Evolutionary conservation across 2,329 filamentous ascomycete species (phyloP).

Genomic region (Penicillium olsonii): DNA sequence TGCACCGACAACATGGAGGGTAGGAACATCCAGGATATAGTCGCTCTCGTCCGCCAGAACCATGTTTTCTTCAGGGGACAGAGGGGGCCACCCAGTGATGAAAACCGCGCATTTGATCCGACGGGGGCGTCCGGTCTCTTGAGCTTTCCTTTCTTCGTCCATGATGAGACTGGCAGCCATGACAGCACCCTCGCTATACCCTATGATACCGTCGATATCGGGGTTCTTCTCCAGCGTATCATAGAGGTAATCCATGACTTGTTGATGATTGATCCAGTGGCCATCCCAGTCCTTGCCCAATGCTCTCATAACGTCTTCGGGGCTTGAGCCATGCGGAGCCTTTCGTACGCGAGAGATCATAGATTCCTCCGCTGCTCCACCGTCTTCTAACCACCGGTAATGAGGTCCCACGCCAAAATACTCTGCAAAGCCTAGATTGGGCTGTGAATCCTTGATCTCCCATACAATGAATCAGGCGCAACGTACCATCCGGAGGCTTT

Average conservation of each 20-base stretch:
- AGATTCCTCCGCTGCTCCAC: constrained; percentile 23
- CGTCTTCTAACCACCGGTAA: constrained; percentile 26
- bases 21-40: constrained; percentile 42
- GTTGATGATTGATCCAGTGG: constrained; percentile 16
- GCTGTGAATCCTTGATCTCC: too few species aligned
- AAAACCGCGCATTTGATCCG: constrained; percentile 51
- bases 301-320: constrained; percentile 22
- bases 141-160: constrained; percentile 49
- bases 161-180: constrained; percentile 57
- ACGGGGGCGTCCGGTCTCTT: constrained; percentile 38
- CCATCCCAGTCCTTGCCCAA: constrained; percentile 19
- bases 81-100: constrained; percentile 50
- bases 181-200: constrained; percentile 63
- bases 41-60: constrained; percentile 46
- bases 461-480: too few species aligned
- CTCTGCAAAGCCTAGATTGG: constrained; percentile 18
- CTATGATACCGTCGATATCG: constrained; percentile 57
- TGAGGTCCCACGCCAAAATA: constrained; percentile 25
- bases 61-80: constrained; percentile 33
- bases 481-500: constrained; percentile 18
- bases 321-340: constrained; percentile 21
- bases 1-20: constrained; percentile 43
- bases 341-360: constrained; percentile 26
- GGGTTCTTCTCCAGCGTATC: constrained; percentile 46
- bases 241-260: constrained; percentile 37